phyloP scores from a whole-genome alignment of 2,329 filamentous ascomycete genomes.

The Talaromyces islandicus region DNA sequence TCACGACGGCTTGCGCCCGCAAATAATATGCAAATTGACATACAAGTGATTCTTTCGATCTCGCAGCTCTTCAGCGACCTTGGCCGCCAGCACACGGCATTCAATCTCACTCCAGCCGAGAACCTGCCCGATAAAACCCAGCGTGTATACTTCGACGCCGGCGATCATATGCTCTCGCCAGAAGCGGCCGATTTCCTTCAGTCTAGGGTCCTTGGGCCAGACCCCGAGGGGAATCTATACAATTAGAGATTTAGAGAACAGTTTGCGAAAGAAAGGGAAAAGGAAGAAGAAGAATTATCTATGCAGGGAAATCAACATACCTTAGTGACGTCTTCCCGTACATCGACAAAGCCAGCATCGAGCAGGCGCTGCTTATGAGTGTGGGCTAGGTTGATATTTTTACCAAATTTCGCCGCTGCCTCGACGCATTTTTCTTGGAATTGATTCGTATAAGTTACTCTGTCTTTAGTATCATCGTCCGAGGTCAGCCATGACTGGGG shows the following conservation, averaged over 20 bases:
- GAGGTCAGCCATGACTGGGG: constrained; percentile 33
- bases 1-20: constrained; percentile 18
- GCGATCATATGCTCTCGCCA: constrained; percentile 13
- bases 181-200: constrained; percentile 42
- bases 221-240: constrained; percentile 38
- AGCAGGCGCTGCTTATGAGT: constrained; percentile 34
- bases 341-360: constrained; percentile 46
- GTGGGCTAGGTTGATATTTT: constrained; percentile 24
- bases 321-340: constrained; percentile 31
- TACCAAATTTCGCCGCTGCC: constrained; percentile 26
- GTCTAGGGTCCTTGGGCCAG: constrained; percentile 42
- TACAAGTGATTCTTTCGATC: constrained; percentile 25
- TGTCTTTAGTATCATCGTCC: constrained; percentile 37
- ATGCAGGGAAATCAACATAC: not conserved
- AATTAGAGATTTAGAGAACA: constrained; percentile 17
- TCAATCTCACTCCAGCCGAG: constrained; percentile 22
- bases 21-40: constrained; percentile 8
- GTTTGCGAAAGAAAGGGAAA: not conserved
- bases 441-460: constrained; percentile 13
- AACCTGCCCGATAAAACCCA: constrained; percentile 21
- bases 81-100: constrained; percentile 23
- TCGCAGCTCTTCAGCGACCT: constrained; percentile 22
- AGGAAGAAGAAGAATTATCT: not conserved
- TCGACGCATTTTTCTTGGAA: constrained; percentile 20
- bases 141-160: constrained; percentile 17